phyloP scores from a whole-genome alignment of 2,329 filamentous ascomycete species.

The Colletotrichum musae region DNA sequence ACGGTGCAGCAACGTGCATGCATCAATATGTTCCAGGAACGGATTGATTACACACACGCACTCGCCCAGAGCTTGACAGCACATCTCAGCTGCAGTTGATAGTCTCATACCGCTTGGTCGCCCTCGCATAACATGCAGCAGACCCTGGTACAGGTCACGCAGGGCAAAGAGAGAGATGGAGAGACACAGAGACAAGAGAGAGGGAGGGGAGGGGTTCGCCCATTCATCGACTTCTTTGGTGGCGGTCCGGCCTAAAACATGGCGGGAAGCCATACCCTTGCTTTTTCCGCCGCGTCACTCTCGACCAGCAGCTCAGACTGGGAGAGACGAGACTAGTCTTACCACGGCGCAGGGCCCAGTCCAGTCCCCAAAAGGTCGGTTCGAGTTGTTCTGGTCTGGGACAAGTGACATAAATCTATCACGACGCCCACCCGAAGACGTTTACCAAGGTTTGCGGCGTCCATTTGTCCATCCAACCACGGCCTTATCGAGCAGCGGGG shows the following conservation, averaged over 20 bases:
- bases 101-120: constrained; percentile 16
- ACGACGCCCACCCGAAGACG: constrained; percentile 26
- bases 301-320: constrained; percentile 25
- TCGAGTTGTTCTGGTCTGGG: constrained; percentile 24
- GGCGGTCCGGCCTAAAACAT: constrained; percentile 41
- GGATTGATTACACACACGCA: not conserved
- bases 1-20: constrained; percentile 16
- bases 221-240: constrained; percentile 6
- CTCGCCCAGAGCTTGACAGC: constrained; percentile 18
- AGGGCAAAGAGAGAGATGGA: not conserved
- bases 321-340: constrained; percentile 19
- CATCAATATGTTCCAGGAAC: constrained; percentile 18
- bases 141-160: constrained; percentile 7
- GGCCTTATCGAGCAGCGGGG: not conserved
- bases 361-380: constrained; percentile 24
- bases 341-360: constrained; percentile 1
- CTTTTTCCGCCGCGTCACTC: constrained; percentile 25
- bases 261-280: constrained; percentile 32
- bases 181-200: not conserved
- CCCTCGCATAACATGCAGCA: constrained; percentile 6
- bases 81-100: constrained; percentile 20
- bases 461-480: constrained; percentile 20
- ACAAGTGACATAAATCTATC: constrained; percentile 38
- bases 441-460: constrained; percentile 36
- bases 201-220: constrained; percentile 22